These are phyloP conservation scores for Suillus discolor DNA, from an alignment of 768 basidiomycete genomes.

Conservation along the genomic window DNA sequence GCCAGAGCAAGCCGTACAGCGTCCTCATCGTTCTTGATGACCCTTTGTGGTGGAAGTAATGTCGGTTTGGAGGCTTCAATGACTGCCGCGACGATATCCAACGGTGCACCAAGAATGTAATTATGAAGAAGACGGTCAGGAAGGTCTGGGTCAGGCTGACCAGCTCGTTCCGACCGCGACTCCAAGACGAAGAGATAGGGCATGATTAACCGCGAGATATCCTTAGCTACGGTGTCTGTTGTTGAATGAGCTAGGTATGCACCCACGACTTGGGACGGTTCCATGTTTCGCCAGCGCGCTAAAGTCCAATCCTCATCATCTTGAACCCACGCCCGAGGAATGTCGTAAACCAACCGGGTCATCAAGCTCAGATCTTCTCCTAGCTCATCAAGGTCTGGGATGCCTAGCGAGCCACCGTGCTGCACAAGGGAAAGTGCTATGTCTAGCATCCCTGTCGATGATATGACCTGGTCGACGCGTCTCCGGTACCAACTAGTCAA, in stretches of 20 bases:
- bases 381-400: constrained; percentile 77
- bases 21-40: constrained; percentile 82
- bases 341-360: constrained; percentile 85
- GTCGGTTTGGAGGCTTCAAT: constrained; percentile 95
- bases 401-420: constrained; percentile 80
- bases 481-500: constrained; percentile 76
- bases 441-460: constrained; percentile 74
- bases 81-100: constrained; percentile 70
- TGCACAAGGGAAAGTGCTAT: constrained; percentile 79
- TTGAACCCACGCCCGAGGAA: constrained; percentile 44
- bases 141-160: constrained; percentile 67
- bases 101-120: constrained; percentile 66
- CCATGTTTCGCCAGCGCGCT: constrained; percentile 68
- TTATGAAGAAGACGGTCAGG: constrained; percentile 68
- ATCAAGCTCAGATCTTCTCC: constrained; percentile 93
- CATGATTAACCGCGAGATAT: constrained; percentile 78
- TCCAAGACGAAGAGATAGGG: constrained; percentile 95
- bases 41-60: constrained; percentile 63
- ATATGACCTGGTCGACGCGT: constrained; percentile 64
- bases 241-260: constrained; percentile 80
- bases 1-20: constrained; percentile 86
- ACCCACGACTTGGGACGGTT: constrained; percentile 61
- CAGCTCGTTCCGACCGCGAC: constrained; percentile 80
- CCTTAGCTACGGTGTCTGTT: constrained; percentile 59
- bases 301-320: constrained; percentile 75